Percentiles rank a stretch among this genome's conserved stretches.
Evolutionary conservation across 495 filamentous ascomycete genomes (phyloP).

Genomic region (Podospora pseudocomata): DNA sequence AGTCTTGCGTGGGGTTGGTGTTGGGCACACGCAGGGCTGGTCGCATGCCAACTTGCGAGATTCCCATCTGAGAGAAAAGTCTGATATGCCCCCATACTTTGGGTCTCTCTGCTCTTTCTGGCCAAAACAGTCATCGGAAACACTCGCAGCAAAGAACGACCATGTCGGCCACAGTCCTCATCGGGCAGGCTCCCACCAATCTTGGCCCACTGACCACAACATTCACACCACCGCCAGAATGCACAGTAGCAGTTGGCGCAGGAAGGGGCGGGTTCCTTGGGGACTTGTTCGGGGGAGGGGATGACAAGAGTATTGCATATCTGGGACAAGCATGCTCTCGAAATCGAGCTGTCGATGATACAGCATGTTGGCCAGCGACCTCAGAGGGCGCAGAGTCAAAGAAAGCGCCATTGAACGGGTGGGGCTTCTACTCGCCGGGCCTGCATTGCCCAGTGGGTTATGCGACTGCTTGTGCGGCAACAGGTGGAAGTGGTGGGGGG

Average conservation of each 20-base stretch:
- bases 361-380: constrained; percentile 34
- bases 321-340: constrained; percentile 26
- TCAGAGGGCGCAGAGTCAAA: constrained; percentile 20
- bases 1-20: not conserved
- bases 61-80: not conserved
- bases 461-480: constrained; percentile 35
- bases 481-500: constrained; percentile 21
- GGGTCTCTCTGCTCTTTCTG: not conserved
- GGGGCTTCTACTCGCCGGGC: constrained; percentile 37
- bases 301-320: constrained; percentile 17
- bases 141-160: not conserved
- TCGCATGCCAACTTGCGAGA: constrained; percentile 2
- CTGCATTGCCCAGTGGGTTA: constrained; percentile 34
- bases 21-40: not conserved
- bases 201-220: constrained; percentile 38
- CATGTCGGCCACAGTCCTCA: constrained; percentile 24
- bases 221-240: constrained; percentile 33
- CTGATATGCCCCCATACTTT: not conserved
- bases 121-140: not conserved
- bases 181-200: constrained; percentile 28
- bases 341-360: constrained; percentile 19
- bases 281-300: constrained; percentile 8
- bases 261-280: constrained; percentile 21
- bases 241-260: constrained; percentile 29
- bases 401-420: constrained; percentile 23